Evolutionary conservation across 441 rosid species (phyloP).

Genomic region (Raphanus hybrid): DNA sequence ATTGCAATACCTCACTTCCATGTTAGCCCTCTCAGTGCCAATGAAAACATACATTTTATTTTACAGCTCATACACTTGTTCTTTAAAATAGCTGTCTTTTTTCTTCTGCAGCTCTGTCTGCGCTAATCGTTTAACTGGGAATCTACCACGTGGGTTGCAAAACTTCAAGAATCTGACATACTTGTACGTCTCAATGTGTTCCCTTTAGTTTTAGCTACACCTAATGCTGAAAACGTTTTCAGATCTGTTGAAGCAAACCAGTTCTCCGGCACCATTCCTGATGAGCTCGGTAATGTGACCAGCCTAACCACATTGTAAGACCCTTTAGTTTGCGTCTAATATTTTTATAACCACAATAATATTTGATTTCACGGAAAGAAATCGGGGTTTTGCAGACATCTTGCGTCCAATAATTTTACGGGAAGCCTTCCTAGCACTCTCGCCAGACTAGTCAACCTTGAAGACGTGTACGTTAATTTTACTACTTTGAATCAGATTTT

Average conservation of each 20-base stretch:
- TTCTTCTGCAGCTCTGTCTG: not conserved
- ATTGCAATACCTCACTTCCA: constrained; percentile 1
- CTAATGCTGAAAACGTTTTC: not conserved
- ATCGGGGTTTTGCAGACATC: constrained; percentile 3
- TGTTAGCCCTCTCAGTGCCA: not conserved
- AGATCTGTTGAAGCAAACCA: constrained; percentile 10
- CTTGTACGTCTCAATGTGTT: not conserved
- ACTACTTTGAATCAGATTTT: not conserved
- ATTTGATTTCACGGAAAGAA: not conserved
- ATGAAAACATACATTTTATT: not conserved
- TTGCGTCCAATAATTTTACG: constrained; percentile 10
- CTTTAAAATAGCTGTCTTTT: not conserved
- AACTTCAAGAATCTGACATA: constrained; percentile 11
- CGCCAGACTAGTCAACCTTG: constrained; percentile 1
- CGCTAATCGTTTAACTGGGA: constrained; percentile 5
- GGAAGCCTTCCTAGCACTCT: constrained; percentile 9
- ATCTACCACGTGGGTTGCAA: constrained; percentile 2
- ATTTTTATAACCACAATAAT: not conserved
- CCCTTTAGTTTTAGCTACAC: not conserved
- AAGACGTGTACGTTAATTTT: not conserved
- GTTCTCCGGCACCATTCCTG: constrained; percentile 8
- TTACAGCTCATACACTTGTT: not conserved
- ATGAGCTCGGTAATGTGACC: not conserved
- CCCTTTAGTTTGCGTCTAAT: not conserved
- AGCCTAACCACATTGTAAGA: constrained; percentile 11